Base-by-base conservation (phyloP, 129 eudicot species). In the Heracleum sosnowskyi region DNA sequence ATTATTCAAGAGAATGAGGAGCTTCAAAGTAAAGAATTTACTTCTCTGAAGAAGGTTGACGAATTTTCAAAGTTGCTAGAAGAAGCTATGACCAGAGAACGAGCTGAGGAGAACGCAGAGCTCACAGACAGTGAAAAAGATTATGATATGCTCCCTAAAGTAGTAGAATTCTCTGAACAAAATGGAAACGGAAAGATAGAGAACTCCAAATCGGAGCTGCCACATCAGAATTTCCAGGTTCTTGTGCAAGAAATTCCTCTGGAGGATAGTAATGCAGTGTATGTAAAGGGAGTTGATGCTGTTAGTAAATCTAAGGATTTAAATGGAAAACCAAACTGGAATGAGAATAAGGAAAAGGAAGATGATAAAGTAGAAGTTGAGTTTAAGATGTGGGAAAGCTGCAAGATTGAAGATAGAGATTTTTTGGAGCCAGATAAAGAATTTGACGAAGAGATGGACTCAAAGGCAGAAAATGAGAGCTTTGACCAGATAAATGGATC, bases 351-450 rank as follows among this genome's bases (percentile, higher is more conserved):
- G 66, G 87, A 78, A 49, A 85, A 77, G 57, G 91, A 73, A 41
- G 79, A 74, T 18, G 91, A 86, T 62, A 77, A 86, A 0, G 84
- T 60, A 72, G 76, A 41, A 74, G 86, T 78, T 55, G 98, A 95
- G 44, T 81, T 85, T 6, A 95, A 92, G 79, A 95, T 92, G 99
- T 95, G 99, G 99, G 99, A 95, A 81, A 95, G 96, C 82, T 95
- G 91, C 86, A 95, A 95, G 82, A 89, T 95, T 57, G 99, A 87
- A 80, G 98, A 89, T 66, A 92, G 86, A 77, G 99, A 95, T 41
- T 87, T 88, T 78, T 90, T 96, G 77, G 98, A 90, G 72, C 57
- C 74, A 41, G 86, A 82, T 13, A 93, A 90, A 4, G 97, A 86
- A 76, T 88, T 92, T 29, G 78, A 91, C 63, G 97, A 95, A 69